phyloP scores from a whole-genome alignment of 2,329 filamentous ascomycete genomes.

The Cylindrodendrum hubeiense region DNA sequence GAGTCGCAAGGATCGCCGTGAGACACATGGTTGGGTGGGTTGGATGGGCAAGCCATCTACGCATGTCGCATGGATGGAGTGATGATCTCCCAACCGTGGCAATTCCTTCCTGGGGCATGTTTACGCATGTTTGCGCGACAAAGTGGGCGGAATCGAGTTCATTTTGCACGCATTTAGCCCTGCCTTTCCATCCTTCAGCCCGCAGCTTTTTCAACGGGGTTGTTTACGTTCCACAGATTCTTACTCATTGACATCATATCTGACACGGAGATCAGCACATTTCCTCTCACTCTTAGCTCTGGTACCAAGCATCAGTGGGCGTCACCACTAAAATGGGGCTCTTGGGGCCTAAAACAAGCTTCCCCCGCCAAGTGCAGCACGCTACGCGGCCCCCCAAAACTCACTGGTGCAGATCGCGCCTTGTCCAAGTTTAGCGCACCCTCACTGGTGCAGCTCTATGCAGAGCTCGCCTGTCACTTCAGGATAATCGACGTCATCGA shows the following conservation, averaged over 20 bases:
- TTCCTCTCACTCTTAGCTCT: too few species aligned
- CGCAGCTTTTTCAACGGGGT: too few species aligned
- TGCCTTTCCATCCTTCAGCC: too few species aligned
- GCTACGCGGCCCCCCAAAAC: neutral
- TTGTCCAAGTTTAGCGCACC: constrained; percentile 5
- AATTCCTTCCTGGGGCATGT: neutral
- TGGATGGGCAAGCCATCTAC: constrained; percentile 41
- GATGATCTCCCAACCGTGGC: constrained; percentile 11
- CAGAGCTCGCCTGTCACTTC: constrained; percentile 15
- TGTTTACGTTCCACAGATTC: neutral
- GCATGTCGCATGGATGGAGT: constrained; percentile 30
- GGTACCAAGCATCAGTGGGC: neutral
- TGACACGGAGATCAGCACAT: neutral
- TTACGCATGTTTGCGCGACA: constrained; percentile 1
- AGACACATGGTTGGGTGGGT: constrained; percentile 3
- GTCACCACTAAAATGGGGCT: constrained; percentile 1
- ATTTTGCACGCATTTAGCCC: neutral
- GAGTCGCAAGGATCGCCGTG: constrained; percentile 18
- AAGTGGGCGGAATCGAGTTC: neutral
- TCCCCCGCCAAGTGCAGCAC: neutral
- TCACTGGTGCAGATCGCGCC: constrained; percentile 2
- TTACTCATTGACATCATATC: neutral
- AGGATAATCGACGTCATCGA: constrained; percentile 42
- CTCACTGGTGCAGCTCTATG: constrained; percentile 5
- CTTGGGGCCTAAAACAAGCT: neutral